Base-by-base conservation (phyloP, 345 rosid genomes). In the Nephelium lappaceum region DNA sequence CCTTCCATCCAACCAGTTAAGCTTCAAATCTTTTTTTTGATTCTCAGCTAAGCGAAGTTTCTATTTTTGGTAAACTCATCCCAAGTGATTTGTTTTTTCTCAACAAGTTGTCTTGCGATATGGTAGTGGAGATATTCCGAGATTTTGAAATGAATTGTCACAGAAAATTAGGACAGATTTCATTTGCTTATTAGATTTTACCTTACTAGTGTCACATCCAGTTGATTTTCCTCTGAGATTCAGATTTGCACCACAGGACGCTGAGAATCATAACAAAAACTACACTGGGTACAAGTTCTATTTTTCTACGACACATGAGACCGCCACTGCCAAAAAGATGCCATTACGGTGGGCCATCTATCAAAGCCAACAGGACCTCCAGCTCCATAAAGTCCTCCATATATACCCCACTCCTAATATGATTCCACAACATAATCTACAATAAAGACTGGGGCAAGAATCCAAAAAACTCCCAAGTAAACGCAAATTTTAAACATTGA, bases 311-410 rank as follows among this genome's bases (percentile, higher is more conserved):
- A 49, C 53, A 2, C 15, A 8, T 42, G 53, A 23, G 8, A 21
- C 41, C 45, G 57, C 76, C 76, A 73, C 10, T 21, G 38, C 51
- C 36, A 19, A 58, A 57, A 61, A 42, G 63, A 72, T 55, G 51
- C 11, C 31, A 57, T 21, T 39, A 14, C 1, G 43, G 38, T 72
- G 49, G 66, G 55, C 47, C 65, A 8, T 57, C 49, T 27, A 58
- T 57, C 14, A 21, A 57, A 38, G n/a, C 21, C 58, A 72, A 58
- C 2, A 21, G 51, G 24, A 38, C 23, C 31, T 38, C 38, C 18
- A 55, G 23, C 62, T 55, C 71, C 23, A 68, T 23, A 76, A 60
- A 55, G 16, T 47, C 58, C 58, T 25, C 14, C 0, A 67, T 18
- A 9, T 0, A 73, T 78, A 45, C 36, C 58, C 36, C 61, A 65